Conservation (phyloP, 139 green algal species). For the Chlorella sp. region DNA sequence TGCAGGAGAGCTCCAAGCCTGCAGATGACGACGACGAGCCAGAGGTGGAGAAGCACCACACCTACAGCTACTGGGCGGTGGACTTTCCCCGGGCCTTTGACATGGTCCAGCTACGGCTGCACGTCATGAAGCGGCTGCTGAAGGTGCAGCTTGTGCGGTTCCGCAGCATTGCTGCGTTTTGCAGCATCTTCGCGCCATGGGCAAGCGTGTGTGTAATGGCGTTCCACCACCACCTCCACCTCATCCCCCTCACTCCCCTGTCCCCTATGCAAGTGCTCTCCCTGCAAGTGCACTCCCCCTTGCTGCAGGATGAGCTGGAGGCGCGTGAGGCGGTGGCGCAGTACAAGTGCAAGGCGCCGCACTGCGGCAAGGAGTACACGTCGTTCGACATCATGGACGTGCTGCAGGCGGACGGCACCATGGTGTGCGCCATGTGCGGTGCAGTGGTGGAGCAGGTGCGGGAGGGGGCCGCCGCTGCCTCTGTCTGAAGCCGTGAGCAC, state of each 20-base stretch:
- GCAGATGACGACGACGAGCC: conserved; percentile 5
- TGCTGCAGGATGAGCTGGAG: conserved; percentile 25
- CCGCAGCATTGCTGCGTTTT: no score
- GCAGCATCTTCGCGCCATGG: no score
- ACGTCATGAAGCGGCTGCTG: conserved; percentile 21
- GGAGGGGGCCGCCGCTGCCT: background rate
- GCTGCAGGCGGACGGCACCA: conserved; percentile 6
- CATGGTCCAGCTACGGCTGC: conserved; percentile 23
- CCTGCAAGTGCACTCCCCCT: no score
- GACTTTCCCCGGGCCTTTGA: conserved; percentile 32
- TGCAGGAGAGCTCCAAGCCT: background rate
- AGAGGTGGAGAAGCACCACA: conserved; percentile 4
- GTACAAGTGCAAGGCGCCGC: conserved; percentile 15
- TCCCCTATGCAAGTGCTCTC: no score
- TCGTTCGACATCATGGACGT: conserved; percentile 8
- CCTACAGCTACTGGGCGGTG: conserved; percentile 31
- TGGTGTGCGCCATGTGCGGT: conserved; percentile 20
- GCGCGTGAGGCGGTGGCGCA: conserved; percentile 8
- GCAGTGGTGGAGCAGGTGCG: conserved; percentile 11
- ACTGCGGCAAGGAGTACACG: conserved; percentile 10
- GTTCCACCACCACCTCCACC: no score
- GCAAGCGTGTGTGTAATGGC: no score
- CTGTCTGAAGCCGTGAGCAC: background rate
- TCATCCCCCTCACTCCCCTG: no score
- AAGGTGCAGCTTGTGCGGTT: no score